Evolutionary conservation across 495 filamentous ascomycete species (phyloP).

Genomic region (Hypomontagnella submonticulosa): DNA sequence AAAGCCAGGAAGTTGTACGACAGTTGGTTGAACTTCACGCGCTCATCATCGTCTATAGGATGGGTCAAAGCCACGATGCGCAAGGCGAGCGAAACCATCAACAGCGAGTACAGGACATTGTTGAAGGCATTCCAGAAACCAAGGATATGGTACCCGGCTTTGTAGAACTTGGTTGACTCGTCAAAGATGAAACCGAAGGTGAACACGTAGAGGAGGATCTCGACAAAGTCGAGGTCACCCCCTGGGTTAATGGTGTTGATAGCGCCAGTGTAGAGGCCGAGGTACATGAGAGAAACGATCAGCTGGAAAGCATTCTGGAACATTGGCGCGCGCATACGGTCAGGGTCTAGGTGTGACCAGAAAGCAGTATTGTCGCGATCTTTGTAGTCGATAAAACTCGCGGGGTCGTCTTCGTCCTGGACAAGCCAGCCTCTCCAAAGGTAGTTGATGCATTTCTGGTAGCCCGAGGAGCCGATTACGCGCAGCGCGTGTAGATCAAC

Average conservation of each 20-base stretch:
- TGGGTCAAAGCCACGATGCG: slow-evolving; percentile 81
- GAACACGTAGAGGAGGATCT: slow-evolving; percentile 87
- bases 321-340: slow-evolving; percentile 88
- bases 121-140: slow-evolving; percentile 98
- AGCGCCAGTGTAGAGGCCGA: slow-evolving; percentile 85
- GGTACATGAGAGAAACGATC: slow-evolving; percentile 81
- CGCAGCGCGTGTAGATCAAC: slow-evolving; percentile 91
- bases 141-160: slow-evolving; percentile 87
- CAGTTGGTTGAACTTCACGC: slow-evolving; percentile 77
- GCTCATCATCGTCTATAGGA: slow-evolving; percentile 59
- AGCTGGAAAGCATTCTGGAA: slow-evolving; percentile 95
- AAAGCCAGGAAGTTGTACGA: slow-evolving; percentile 95
- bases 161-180: slow-evolving; percentile 88
- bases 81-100: slow-evolving; percentile 78
- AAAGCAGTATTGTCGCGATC: slow-evolving; percentile 78
- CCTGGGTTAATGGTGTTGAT: slow-evolving; percentile 87
- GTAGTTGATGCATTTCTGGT: slow-evolving; percentile 89
- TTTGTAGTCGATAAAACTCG: slow-evolving; percentile 84
- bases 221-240: slow-evolving; percentile 85
- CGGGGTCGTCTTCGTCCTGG: slow-evolving; percentile 89
- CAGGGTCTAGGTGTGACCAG: slow-evolving; percentile 86
- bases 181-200: slow-evolving; percentile 94
- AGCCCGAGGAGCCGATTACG: slow-evolving; percentile 90
- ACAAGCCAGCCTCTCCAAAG: slow-evolving; percentile 97
- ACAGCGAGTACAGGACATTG: slow-evolving; percentile 77